phyloP scores from a whole-genome alignment of 371 early-diverging fungal genomes.

The Mortierella sp. region DNA sequence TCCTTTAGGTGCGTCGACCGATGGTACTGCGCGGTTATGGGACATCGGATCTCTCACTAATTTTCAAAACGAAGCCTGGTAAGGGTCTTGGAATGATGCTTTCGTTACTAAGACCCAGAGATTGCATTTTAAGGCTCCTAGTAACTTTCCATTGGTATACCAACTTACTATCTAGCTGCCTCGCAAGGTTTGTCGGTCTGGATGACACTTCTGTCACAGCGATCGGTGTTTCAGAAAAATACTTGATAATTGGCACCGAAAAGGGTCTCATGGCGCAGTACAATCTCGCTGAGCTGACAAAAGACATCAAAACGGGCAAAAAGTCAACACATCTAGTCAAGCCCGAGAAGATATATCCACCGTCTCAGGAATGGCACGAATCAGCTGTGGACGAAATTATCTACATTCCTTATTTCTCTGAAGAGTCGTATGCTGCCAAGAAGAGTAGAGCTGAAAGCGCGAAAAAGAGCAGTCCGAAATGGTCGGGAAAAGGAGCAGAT shows the following conservation, averaged over 20 bases:
- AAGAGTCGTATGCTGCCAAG: constrained; percentile 28
- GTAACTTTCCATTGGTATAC: background rate
- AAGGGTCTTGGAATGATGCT: background rate
- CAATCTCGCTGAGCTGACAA: constrained; percentile 26
- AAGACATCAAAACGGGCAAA: background rate
- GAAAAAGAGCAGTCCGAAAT: constrained; percentile 48
- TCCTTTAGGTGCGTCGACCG: constrained; percentile 62
- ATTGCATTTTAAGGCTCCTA: background rate
- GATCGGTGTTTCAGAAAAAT: constrained; percentile 50
- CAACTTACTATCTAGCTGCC: constrained; percentile 23
- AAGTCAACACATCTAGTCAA: background rate
- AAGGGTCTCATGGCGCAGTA: constrained; percentile 53
- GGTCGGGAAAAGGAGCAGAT: constrained; percentile 26
- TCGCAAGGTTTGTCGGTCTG: constrained; percentile 37
- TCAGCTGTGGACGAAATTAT: constrained; percentile 69
- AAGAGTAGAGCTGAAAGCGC: constrained; percentile 34
- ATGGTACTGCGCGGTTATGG: constrained; percentile 70
- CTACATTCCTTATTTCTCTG: constrained; percentile 51
- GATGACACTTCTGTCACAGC: constrained; percentile 41
- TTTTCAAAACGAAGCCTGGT: constrained; percentile 38
- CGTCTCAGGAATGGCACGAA: constrained; percentile 72
- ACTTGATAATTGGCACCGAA: constrained; percentile 43
- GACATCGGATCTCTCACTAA: constrained; percentile 62
- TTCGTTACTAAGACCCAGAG: background rate
- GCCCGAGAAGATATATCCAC: constrained; percentile 57